Evolutionary conservation across 495 filamentous ascomycete species (phyloP).

Genomic region (Cercophora newfieldiana): DNA sequence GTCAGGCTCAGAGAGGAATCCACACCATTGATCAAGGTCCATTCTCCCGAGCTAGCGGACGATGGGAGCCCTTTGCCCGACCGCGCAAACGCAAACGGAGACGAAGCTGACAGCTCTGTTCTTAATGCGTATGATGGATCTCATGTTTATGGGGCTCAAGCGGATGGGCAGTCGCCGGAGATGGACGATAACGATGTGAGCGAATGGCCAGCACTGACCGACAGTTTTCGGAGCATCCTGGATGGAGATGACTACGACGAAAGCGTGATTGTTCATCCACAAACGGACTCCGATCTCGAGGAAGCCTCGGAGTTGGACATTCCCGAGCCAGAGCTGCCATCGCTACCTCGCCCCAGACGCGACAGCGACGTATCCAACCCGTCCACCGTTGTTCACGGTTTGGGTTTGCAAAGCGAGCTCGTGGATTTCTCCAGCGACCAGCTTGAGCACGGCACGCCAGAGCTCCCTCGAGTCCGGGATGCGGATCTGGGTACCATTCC

Average conservation of each 20-base stretch:
- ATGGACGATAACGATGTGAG: not conserved
- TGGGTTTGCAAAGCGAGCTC: constrained; percentile 28
- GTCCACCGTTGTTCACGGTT: constrained; percentile 41
- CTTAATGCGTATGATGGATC: constrained; percentile 6
- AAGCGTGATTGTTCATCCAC: not conserved
- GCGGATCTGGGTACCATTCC: constrained; percentile 23
- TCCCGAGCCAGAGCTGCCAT: constrained; percentile 24
- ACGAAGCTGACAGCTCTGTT: not conserved
- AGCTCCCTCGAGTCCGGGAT: constrained; percentile 36
- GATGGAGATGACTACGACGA: not conserved
- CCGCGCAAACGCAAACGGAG: not conserved
- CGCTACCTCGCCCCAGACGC: constrained; percentile 25
- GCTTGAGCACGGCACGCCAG: constrained; percentile 34
- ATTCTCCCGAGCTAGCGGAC: constrained; percentile 11
- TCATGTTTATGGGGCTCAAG: not conserved
- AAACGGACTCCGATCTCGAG: constrained; percentile 24
- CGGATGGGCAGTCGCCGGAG: not conserved
- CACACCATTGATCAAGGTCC: constrained; percentile 27
- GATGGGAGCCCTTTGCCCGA: not conserved
- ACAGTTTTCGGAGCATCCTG: not conserved
- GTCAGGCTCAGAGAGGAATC: constrained; percentile 2
- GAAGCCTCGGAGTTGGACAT: constrained; percentile 19
- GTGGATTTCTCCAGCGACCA: constrained; percentile 34
- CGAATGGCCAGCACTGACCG: constrained; percentile 1
- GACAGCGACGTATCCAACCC: constrained; percentile 41